Evolutionary conservation across 1,284 basidiomycete species (phyloP), one percentile per base, ranked within the genome.

Genomic region (Leccinum olivaceoglutinosum): DNA sequence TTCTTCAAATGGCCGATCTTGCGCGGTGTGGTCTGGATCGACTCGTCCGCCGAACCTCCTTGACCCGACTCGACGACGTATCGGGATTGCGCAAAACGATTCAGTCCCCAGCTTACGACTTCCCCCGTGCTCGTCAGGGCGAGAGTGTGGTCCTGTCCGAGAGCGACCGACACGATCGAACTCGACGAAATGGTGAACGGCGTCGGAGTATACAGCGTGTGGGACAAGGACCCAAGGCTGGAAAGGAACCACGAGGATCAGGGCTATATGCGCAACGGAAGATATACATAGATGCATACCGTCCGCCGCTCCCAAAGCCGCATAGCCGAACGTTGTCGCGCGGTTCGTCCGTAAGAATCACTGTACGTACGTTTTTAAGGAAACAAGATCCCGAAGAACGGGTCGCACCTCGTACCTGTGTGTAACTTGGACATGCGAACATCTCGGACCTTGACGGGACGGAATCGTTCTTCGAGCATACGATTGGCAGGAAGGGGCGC

Each of bases 91-190:
- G 85, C 81, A 72, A 94, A 96, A 9, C 92, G 83, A 68, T 96
- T 97, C 54, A 93, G 76, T 4, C 96, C 97, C 89, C 95, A 99
- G 5, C 90, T 94, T 58, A 90, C 85, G 8, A 98, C 85, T 68
- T 94, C 91, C 4, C 96, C 96, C 0, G 82, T 74, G 9, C 80
- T 82, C 0, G 94, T 95, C 46, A 98, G 80, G 1, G 89, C 90
- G 21, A 98, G 83, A 0, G 96, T 96, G 74, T 99, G 97, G 71
- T 99, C 96, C 72, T 95, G 95, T 2, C 92, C 96, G 2, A 96
- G 81, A 0, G 95, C 93, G 55, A 98, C 84, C 3, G 85, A 79
- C 2, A 81, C 73, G 49, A 83, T 74, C 11, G 81, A 80, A 55
- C 86, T 80, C 2, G 81, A 76, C 60, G 87, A 85, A 39, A 74